phyloP scores from a whole-genome alignment of 768 basidiomycete genomes.

The Pulveroboletus ravenelii region DNA sequence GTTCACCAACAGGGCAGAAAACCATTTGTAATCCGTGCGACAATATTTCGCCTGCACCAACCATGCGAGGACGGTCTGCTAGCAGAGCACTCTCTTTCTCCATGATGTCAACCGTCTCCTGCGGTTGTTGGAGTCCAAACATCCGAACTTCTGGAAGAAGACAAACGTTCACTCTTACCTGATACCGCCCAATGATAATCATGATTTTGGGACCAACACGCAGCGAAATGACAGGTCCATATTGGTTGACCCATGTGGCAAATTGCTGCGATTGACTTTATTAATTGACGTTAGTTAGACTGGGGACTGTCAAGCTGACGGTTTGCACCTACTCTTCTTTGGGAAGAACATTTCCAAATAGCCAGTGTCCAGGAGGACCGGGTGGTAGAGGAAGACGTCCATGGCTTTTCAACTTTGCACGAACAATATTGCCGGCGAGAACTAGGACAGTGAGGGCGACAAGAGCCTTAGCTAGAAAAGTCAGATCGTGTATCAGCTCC shows the following conservation, averaged over 20 bases:
- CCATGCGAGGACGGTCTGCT: no score
- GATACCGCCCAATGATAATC: constrained; percentile 34
- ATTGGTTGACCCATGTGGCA: no score
- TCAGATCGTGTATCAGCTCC: no score
- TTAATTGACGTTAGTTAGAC: background rate
- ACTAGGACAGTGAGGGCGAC: constrained; percentile 15
- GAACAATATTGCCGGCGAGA: constrained; percentile 10
- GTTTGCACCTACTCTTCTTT: constrained; percentile 22
- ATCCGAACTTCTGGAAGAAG: background rate
- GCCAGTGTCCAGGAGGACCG: constrained; percentile 32
- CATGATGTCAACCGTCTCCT: constrained; percentile 63
- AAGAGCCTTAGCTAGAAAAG: constrained; percentile 16
- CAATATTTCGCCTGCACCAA: no score
- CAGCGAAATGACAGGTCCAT: no score
- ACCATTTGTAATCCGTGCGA: constrained; percentile 56
- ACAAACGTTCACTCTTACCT: constrained; percentile 22
- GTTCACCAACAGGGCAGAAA: constrained; percentile 51
- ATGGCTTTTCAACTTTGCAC: no score
- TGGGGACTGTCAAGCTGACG: background rate
- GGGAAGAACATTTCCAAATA: constrained; percentile 29
- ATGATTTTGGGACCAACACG: no score
- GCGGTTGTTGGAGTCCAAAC: background rate
- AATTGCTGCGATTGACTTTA: constrained; percentile 37
- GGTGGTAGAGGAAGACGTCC: no score
- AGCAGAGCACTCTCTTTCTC: constrained; percentile 57